Conservation (phyloP, 805 yeast species). For the Alloascoidea hylecoeti region DNA sequence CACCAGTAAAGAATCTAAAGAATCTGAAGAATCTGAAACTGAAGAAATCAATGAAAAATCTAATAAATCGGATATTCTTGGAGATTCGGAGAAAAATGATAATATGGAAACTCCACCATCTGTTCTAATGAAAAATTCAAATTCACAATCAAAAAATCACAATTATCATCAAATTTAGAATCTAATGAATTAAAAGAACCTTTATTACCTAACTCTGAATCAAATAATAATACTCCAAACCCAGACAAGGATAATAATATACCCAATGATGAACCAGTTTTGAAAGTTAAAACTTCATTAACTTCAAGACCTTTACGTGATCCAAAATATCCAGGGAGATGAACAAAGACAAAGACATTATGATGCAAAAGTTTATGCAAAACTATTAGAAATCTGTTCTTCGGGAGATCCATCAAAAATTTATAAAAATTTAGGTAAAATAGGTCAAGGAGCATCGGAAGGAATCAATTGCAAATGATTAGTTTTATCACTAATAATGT, state of each 20-base stretch:
- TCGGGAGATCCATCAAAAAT: slow-evolving; percentile 69
- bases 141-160: neutral
- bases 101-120: no score
- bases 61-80: no score
- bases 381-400: slow-evolving; percentile 63
- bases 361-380: slow-evolving; percentile 59
- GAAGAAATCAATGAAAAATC: no score
- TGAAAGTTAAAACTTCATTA: neutral
- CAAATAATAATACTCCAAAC: neutral
- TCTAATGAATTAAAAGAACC: neutral
- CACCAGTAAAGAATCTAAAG: no score
- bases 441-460: slow-evolving; percentile 97
- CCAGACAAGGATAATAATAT: neutral
- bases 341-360: slow-evolving; percentile 66
- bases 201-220: neutral
- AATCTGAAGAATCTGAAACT: no score
- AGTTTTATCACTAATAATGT: no score
- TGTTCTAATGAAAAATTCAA: neutral
- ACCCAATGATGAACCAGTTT: neutral
- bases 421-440: slow-evolving; percentile 37
- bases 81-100: no score
- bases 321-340: slow-evolving; percentile 27
- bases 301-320: neutral
- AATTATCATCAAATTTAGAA: neutral
- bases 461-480: no score